Base-by-base conservation (phyloP, 2,329 filamentous ascomycete species). In the Fusarium tupiense region DNA sequence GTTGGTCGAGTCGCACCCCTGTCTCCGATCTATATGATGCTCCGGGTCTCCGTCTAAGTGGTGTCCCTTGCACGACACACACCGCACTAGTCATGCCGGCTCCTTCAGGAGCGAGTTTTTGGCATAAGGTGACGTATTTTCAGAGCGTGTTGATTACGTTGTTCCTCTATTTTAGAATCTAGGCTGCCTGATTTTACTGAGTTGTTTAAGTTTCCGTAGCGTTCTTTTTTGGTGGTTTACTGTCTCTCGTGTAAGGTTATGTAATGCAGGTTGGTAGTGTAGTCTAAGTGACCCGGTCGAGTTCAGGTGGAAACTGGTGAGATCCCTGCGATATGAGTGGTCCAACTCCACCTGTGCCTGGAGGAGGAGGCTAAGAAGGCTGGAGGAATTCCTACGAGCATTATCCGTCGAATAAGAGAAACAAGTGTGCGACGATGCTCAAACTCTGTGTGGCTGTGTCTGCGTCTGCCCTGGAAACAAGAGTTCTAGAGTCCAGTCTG, bases 341-440 rank as follows among this genome's bases (percentile, higher is more conserved):
- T 50, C 40, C 65, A 72, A 58, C 71, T 73, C 67, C 71, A 67
- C 67, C 53, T 49, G 37, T 71, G 61, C 70, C 66, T 69, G 67
- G 69, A 56, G 52, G 52, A 56, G 24, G 52, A 56, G 52, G 52
- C 52, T 56, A 56, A 56, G 52, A 56, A 67, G 71, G 66, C 71
- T 60, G 47, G 40, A 58, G 46, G 24, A 43, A 59, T 71, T 40
- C 37, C 58, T 65, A 59, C 59, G 54, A 69, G 43, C 47, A 29
- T 37, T 33, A 63, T 53, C 47, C 38, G 22, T 46, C 22, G 50
- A 56, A 26, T 63, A 72, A 43, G 19, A 33, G 17, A 63, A 46
- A 49, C 24, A 58, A 17, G 24, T 44, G 43, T 65, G 59, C 64
- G 54, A 64, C 49, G 59, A 49, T 61, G 33, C 22, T 35, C 44